Evolutionary conservation across 73 alveolate species (phyloP), one percentile per base, ranked within the genome.

Genomic region (Paramecium tetraurelia): DNA sequence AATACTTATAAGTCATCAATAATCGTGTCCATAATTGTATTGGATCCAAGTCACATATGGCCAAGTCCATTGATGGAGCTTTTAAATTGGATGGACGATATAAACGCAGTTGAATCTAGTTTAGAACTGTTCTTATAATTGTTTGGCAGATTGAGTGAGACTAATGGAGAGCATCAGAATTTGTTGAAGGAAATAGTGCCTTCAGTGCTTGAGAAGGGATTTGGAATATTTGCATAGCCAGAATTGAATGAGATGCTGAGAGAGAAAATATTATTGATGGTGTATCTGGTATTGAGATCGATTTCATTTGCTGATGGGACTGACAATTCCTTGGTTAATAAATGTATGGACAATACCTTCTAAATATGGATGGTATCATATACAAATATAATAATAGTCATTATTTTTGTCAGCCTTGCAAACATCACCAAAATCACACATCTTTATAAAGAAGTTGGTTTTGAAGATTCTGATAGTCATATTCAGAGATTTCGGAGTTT

Each of bases 261-360:
- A 44, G 94, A 89, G 50, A 89, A 89, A 29, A 70, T 89, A 21
- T 53, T 89, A 44, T 63, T 89, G 46, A 41, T 89, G 29, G 92
- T 89, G 46, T 89, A 89, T 18, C n/a, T 89, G 3, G 77, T 58
- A 20, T 50, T 89, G 31, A 89, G 92, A 46, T 89, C 94, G 18
- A 70, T 89, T 24, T 77, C 94, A 27, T 89, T 70, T 46, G 94
- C 94, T 71, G 94, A 89, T 71, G 94, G 94, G 1, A 48, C 92
- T 8, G 94, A 89, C 35, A 89, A 89, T 33, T 44, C 69, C 29
- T 89, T 89, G 14, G 85, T 89, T 7, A 63, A 50, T 22, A 44
- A 63, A 46, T 89, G 94, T 50, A 48, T 89, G 14, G 94, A 89
- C 72, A 83, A 89, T 38, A 89, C 94, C 0, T 89, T 70, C 29